A percentile compares a stretch with the other conserved stretches of the same genome.
These are phyloP conservation scores for Amanita pseudoporphyria DNA, from an alignment of 768 basidiomycete species.

Conservation along the genomic window DNA sequence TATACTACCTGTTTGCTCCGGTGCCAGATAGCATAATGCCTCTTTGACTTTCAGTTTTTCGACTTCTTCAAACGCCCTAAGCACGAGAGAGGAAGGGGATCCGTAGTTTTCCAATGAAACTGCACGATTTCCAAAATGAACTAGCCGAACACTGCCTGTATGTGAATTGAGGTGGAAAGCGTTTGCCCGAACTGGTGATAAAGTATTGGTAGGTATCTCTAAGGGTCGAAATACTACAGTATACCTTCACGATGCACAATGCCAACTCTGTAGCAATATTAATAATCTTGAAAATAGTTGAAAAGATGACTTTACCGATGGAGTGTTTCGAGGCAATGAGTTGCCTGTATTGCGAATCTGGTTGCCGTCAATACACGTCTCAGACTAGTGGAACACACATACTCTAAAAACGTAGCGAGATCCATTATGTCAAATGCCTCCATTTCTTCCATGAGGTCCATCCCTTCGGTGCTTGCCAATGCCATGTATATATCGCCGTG, in stretches of 20 bases:
- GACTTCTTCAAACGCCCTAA: constrained; percentile 48
- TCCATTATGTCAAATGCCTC: constrained; percentile 67
- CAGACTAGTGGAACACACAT: constrained; percentile 13
- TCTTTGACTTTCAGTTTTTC: constrained; percentile 68
- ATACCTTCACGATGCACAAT: constrained; percentile 62
- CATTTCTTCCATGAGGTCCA: constrained; percentile 38
- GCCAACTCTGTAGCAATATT: constrained; percentile 30
- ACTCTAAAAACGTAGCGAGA: constrained; percentile 69
- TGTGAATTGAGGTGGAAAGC: constrained; percentile 67
- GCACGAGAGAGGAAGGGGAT: constrained; percentile 60
- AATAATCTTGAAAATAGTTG: constrained; percentile 5
- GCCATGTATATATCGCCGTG: constrained; percentile 44
- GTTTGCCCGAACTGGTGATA: constrained; percentile 52
- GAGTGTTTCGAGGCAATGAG: constrained; percentile 58
- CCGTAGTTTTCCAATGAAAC: constrained; percentile 64
- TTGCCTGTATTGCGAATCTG: constrained; percentile 65
- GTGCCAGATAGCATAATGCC: constrained; percentile 65
- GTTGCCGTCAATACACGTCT: neutral
- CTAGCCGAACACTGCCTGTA: constrained; percentile 58
- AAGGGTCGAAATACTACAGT: neutral
- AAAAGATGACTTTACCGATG: constrained; percentile 35
- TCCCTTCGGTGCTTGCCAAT: constrained; percentile 39
- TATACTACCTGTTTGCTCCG: constrained; percentile 68
- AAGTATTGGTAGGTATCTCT: constrained; percentile 2
- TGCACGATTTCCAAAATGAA: constrained; percentile 69